Evolutionary conservation across 148 eudicot species (phyloP).

Genomic region (Amaranthus hypochondriacus): DNA sequence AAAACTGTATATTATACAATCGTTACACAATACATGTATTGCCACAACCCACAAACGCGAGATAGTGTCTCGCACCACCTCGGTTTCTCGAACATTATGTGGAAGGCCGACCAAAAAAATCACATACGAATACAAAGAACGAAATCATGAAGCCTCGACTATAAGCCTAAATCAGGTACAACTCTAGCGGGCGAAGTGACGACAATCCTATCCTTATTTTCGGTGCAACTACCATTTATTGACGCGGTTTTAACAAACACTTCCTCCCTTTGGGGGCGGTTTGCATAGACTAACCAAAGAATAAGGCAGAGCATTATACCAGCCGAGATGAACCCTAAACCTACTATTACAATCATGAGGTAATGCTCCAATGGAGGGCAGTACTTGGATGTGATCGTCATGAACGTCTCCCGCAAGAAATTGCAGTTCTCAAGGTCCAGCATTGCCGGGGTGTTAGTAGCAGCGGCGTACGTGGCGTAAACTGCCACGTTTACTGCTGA

Average conservation of each 20-base stretch:
- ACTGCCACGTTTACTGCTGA: conserved; percentile 59
- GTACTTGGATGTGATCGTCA: conserved; percentile 47
- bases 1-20: background rate
- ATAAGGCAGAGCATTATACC: conserved; percentile 90
- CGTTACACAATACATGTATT: background rate
- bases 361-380: conserved; percentile 69
- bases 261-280: conserved; percentile 98
- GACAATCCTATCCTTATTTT: conserved; percentile 21
- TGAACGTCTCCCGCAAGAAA: conserved; percentile 70
- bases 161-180: conserved; percentile 27
- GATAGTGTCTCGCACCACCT: conserved; percentile 56
- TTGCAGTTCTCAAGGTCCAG: conserved; percentile 81
- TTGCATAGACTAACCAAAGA: conserved; percentile 76
- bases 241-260: conserved; percentile 58
- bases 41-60: conserved; percentile 29
- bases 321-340: conserved; percentile 69
- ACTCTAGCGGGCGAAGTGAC: conserved; percentile 38
- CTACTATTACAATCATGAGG: conserved; percentile 57
- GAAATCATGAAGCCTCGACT: conserved; percentile 1
- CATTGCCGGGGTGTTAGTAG: conserved; percentile 70
- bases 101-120: background rate
- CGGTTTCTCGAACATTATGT: conserved; percentile 14
- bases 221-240: conserved; percentile 28
- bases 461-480: conserved; percentile 71
- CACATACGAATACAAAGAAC: background rate